These are phyloP conservation scores for Eucalyptus decipiens DNA, from an alignment of 345 rosid genomes.

Conservation along the genomic window DNA sequence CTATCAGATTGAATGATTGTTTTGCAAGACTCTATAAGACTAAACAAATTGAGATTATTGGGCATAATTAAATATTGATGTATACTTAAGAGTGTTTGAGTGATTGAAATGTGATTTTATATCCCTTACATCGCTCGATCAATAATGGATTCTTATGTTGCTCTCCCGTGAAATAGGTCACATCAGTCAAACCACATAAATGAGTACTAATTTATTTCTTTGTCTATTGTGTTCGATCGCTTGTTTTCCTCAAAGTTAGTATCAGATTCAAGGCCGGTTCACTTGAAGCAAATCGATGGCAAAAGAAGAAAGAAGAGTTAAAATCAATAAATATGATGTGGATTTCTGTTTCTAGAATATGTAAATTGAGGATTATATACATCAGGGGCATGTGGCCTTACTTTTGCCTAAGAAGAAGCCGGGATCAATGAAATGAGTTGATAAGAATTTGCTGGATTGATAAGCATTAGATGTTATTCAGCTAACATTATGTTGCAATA, in stretches of 20 bases:
- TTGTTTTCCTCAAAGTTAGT: neutral
- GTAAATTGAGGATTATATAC: neutral
- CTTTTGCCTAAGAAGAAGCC: neutral
- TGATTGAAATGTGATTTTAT: neutral
- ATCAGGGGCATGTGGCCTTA: neutral
- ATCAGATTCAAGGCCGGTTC: fast-evolving
- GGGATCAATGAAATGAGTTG: neutral
- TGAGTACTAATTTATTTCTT: neutral
- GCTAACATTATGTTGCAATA: neutral
- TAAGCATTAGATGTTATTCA: neutral
- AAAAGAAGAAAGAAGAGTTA: neutral
- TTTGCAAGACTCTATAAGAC: neutral
- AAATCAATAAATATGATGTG: neutral
- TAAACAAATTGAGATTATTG: neutral
- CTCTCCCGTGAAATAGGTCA: neutral
- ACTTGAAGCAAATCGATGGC: neutral
- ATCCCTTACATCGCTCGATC: neutral
- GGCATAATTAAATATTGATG: fast-evolving
- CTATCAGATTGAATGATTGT: neutral
- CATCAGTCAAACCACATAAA: neutral
- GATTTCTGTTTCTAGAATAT: neutral
- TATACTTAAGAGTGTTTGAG: neutral
- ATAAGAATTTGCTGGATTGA: neutral
- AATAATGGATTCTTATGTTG: neutral
- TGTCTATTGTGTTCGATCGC: fast-evolving